Base-by-base conservation (phyloP, 2,329 filamentous ascomycete genomes). In the Aureobasidium lini region DNA sequence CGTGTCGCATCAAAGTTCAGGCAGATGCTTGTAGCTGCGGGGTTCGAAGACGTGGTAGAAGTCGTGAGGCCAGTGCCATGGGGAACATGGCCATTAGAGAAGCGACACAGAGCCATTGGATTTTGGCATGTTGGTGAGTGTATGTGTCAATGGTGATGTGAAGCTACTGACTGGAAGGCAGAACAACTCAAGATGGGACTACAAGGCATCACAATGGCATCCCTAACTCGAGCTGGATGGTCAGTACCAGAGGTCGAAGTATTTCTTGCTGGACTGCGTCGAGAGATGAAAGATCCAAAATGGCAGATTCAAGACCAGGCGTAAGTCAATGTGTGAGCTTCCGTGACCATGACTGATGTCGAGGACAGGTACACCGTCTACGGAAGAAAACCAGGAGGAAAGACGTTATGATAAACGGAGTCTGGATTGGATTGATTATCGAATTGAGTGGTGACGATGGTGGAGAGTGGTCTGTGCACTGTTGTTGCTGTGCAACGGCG, bases 71-170 rank as follows among this genome's bases (percentile, higher is more conserved):
- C 58, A n/a, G 54, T 61, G 18, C 60, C 60, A 10, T 61, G 60
- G 60, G 60, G 60, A 2, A 43, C 32, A 6, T 61, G 60, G 60
- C 15, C 47, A 15, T 18, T 15, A 18, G 60, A 61, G 11, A 46
- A 59, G 39, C 47, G 54, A 49, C 42, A 40, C 37, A 57, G 31
- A 23, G 46, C 44, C 9, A 53, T 61, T 7, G 54, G 60, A 10
- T 61, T 48, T 36, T 61, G 60, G 60, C 60, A 59, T 54, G 34
- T 61, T 37, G 54, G 60, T 61, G 34, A 49, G 60, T 59, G 15
- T 16, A 23, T 11, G 10, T 23, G 15, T 28, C 4, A 39, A 3
- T n/a, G 15, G 18, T 16, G 11, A 18, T 18, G 6, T 11, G 16
- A 39, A 23, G 13, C 2, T 13, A 28, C 56, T 54, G 47, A 61